Conservation (phyloP, 2,329 filamentous ascomycete species). For the Curvularia hawaiiensis region DNA sequence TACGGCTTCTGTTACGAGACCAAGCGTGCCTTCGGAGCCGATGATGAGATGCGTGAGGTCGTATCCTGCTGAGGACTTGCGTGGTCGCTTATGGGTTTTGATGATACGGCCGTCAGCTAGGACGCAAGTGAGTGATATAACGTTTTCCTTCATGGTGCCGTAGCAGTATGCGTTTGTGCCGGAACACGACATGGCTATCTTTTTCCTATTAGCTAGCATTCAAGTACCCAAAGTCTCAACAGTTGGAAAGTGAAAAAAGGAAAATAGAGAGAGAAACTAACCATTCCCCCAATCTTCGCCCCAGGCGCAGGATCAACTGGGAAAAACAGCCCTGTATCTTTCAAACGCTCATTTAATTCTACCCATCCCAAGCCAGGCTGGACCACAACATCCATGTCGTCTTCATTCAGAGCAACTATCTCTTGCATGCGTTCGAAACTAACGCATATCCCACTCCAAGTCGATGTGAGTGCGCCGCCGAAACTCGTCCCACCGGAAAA, state of each 20-base stretch:
- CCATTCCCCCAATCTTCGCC: slow-evolving; percentile 88
- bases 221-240: not conserved
- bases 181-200: slow-evolving; percentile 65
- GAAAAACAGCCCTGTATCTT: slow-evolving; percentile 75
- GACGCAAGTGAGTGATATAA: slow-evolving; percentile 81
- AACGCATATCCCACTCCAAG: slow-evolving; percentile 78
- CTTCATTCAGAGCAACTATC: slow-evolving; percentile 80
- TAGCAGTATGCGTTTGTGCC: slow-evolving; percentile 92
- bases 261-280: slow-evolving; percentile 51
- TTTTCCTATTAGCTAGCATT: not conserved
- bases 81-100: slow-evolving; percentile 82
- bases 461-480: slow-evolving; percentile 84
- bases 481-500: slow-evolving; percentile 87
- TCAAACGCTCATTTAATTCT: slow-evolving; percentile 73
- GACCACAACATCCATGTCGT: slow-evolving; percentile 62
- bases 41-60: slow-evolving; percentile 88
- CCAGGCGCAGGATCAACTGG: slow-evolving; percentile 91
- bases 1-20: slow-evolving; percentile 86
- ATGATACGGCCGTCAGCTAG: slow-evolving; percentile 86
- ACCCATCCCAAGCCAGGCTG: slow-evolving; percentile 80
- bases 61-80: slow-evolving; percentile 90
- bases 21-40: slow-evolving; percentile 88
- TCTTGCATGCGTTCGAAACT: slow-evolving; percentile 84
- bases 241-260: not conserved
- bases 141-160: slow-evolving; percentile 93